phyloP scores from a whole-genome alignment of 169 alveolate species.

The Plasmodium fragile region DNA sequence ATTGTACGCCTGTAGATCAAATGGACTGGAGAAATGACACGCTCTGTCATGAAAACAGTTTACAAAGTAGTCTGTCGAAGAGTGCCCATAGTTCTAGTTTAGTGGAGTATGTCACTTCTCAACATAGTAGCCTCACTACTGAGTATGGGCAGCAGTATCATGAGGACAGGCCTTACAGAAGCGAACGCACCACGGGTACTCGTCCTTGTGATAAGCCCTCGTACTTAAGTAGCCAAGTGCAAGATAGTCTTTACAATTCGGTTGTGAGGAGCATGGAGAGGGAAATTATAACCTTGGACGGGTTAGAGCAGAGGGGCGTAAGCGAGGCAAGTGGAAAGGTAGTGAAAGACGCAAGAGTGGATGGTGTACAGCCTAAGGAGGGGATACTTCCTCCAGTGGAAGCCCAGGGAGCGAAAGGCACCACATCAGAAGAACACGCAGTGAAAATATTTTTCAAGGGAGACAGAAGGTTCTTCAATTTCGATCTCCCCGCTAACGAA shows the following conservation, averaged over 20 bases:
- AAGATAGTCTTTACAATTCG: background rate
- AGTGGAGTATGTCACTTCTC: background rate
- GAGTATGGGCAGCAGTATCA: background rate
- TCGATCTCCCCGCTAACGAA: conserved; percentile 34
- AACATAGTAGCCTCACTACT: background rate
- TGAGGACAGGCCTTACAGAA: background rate
- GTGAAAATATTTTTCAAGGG: conserved; percentile 39
- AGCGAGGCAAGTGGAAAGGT: background rate
- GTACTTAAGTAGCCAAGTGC: background rate
- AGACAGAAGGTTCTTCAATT: conserved; percentile 45
- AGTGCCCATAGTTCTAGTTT: background rate
- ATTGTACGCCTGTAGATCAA: background rate
- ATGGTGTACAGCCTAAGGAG: background rate
- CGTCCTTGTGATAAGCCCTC: background rate
- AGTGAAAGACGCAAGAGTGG: background rate
- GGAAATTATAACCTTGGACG: background rate
- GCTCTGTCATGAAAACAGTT: background rate
- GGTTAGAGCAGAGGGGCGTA: background rate
- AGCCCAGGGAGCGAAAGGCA: background rate
- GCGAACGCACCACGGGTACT: background rate
- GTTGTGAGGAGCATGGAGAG: background rate
- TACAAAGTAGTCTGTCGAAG: background rate
- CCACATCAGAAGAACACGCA: background rate
- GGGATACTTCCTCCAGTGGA: background rate
- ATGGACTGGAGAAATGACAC: background rate